Percentiles rank a stretch among this genome's conserved stretches.
These are phyloP conservation scores for Chalciporus chontae DNA, from an alignment of 768 basidiomycete species.

Conservation along the genomic window DNA sequence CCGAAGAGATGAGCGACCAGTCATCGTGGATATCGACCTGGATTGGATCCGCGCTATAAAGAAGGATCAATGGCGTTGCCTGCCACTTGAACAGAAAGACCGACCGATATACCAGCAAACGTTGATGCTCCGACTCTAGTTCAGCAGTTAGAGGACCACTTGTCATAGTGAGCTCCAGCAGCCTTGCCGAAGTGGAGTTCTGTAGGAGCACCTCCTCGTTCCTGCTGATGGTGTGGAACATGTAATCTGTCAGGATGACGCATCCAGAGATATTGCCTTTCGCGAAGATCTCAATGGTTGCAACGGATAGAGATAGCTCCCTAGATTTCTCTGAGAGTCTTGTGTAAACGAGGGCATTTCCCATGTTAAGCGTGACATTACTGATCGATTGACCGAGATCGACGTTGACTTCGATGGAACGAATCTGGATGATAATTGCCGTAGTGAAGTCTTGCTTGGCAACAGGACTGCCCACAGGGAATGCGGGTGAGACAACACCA, in stretches of 20 bases:
- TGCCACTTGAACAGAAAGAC: slow-evolving; percentile 16
- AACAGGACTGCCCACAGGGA: slow-evolving; percentile 8
- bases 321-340: slow-evolving; percentile 57
- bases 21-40: slow-evolving; percentile 75
- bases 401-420: slow-evolving; percentile 67
- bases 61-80: slow-evolving; percentile 1
- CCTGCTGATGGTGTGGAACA: slow-evolving; percentile 71
- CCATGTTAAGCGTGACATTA: slow-evolving; percentile 59
- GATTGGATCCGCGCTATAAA: slow-evolving; percentile 69
- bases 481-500: slow-evolving; percentile 15
- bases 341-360: slow-evolving; percentile 61
- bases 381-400: slow-evolving; percentile 89
- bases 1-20: slow-evolving; percentile 57
- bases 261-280: slow-evolving; percentile 71
- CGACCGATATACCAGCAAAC: slow-evolving; percentile 72
- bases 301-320: slow-evolving; percentile 65
- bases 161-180: slow-evolving; percentile 73
- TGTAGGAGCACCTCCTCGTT: slow-evolving; percentile 39
- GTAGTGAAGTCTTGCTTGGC: slow-evolving; percentile 52
- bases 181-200: slow-evolving; percentile 38
- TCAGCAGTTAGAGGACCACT: slow-evolving; percentile 64
- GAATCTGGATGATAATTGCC: slow-evolving; percentile 63
- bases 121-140: slow-evolving; percentile 75
- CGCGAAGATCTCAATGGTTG: slow-evolving; percentile 51
- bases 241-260: slow-evolving; percentile 61